Conservation (phyloP, 257 asterid species). For the Solanum lycopersicoides region DNA sequence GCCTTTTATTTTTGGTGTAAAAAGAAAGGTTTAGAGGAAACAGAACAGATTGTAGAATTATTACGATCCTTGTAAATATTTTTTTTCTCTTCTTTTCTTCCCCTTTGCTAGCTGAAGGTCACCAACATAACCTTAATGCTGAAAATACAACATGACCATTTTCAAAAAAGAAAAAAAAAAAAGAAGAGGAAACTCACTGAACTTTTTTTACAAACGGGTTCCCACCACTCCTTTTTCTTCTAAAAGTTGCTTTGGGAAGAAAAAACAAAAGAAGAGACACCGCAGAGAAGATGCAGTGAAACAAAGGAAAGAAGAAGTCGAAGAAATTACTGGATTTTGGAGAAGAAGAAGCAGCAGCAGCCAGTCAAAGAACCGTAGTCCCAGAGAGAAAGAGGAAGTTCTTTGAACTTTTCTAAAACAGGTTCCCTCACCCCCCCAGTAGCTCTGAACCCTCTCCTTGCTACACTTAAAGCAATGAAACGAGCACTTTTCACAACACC, state of each 20-base stretch:
- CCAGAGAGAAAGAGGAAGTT: neutral
- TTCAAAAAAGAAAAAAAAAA: neutral
- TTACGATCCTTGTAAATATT: neutral
- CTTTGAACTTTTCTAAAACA: neutral
- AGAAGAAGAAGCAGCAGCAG: neutral
- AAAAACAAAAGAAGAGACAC: neutral
- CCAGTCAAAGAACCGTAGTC: neutral
- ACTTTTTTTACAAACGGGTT: neutral
- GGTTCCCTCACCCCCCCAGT: neutral
- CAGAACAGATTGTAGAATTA: neutral
- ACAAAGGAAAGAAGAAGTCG: neutral
- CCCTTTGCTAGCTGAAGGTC: neutral
- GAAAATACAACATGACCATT: neutral
- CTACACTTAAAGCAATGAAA: neutral
- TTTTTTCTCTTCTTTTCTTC: neutral
- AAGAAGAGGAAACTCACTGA: neutral
- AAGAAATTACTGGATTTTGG: neutral
- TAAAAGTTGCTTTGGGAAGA: neutral
- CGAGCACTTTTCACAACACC: neutral
- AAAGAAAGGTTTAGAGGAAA: neutral
- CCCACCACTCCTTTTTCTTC: neutral
- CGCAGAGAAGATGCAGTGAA: neutral
- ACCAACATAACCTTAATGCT: neutral
- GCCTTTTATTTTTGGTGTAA: neutral
- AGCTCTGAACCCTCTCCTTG: neutral